These are phyloP conservation scores for Saccharomyces mikatae DNA, from an alignment of 805 yeast species.

Conservation along the genomic window DNA sequence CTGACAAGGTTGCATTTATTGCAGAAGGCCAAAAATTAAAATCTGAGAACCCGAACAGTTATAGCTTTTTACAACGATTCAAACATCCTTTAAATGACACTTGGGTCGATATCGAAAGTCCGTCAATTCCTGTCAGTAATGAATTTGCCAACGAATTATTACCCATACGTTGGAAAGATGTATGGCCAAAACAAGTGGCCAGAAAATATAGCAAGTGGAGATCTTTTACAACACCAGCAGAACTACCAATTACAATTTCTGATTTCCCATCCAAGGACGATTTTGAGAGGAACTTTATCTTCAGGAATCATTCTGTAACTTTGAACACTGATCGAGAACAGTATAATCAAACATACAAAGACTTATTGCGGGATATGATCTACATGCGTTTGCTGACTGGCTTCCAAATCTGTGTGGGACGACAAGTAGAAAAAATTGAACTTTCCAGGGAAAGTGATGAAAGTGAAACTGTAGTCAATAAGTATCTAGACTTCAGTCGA, in stretches of 20 bases:
- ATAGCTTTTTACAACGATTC: not conserved
- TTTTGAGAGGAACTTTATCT: slow-evolving; percentile 63
- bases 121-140: slow-evolving; percentile 57
- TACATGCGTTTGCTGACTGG: slow-evolving; percentile 76
- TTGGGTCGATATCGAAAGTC: slow-evolving; percentile 66
- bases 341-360: slow-evolving; percentile 43
- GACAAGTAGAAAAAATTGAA: slow-evolving; percentile 58
- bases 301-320: slow-evolving; percentile 75
- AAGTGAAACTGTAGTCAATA: slow-evolving; percentile 48
- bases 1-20: not conserved
- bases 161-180: slow-evolving; percentile 88
- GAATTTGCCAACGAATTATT: slow-evolving; percentile 49
- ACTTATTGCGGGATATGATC: slow-evolving; percentile 78
- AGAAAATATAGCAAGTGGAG: slow-evolving; percentile 81
- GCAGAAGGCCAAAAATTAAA: slow-evolving; percentile 2
- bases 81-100: slow-evolving; percentile 18
- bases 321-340: slow-evolving; percentile 49
- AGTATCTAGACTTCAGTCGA: slow-evolving; percentile 40
- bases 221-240: slow-evolving; percentile 87
- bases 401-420: slow-evolving; percentile 81
- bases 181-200: slow-evolving; percentile 65
- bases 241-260: slow-evolving; percentile 74
- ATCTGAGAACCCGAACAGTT: not conserved
- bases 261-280: slow-evolving; percentile 66
- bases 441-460: slow-evolving; percentile 29